Evolutionary conservation across 1,284 basidiomycete genomes (phyloP).

Genomic region (Pseudozyma sp.): DNA sequence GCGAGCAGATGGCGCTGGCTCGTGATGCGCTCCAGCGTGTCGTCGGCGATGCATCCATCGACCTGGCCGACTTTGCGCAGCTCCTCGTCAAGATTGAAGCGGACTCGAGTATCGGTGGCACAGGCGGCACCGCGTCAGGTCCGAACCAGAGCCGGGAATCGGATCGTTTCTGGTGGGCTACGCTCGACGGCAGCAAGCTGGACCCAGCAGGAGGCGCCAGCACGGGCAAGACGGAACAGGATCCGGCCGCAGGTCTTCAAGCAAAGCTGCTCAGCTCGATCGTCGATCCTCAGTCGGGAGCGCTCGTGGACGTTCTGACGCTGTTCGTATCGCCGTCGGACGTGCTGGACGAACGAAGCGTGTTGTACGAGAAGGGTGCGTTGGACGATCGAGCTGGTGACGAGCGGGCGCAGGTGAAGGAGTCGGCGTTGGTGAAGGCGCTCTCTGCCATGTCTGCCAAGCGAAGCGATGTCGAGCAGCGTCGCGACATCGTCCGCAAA

Average conservation of each 20-base stretch:
- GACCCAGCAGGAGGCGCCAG: background rate
- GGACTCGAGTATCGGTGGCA: conserved; percentile 2
- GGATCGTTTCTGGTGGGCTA: conserved; percentile 42
- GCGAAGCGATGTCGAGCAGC: conserved; percentile 9
- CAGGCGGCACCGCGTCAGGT: conserved; percentile 1
- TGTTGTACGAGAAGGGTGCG: conserved; percentile 27
- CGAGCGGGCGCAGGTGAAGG: background rate
- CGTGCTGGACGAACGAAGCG: conserved; percentile 35
- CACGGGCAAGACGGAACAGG: conserved; percentile 12
- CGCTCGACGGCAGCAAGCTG: conserved; percentile 10
- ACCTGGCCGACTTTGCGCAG: conserved; percentile 28
- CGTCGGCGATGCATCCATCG: conserved; percentile 17
- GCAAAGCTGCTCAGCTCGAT: conserved; percentile 28
- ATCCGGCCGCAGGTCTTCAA: conserved; percentile 5
- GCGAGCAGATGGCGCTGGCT: conserved; percentile 47
- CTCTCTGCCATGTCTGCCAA: conserved; percentile 35
- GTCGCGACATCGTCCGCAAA: conserved; percentile 37
- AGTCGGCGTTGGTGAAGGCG: conserved; percentile 10
- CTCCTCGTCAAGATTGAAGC: conserved; percentile 27
- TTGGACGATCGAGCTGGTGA: background rate
- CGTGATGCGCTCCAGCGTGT: conserved; percentile 29
- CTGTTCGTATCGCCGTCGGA: conserved; percentile 41
- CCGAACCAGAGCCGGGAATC: conserved; percentile 7
- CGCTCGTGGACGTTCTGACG: conserved; percentile 37
- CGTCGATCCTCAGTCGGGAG: conserved; percentile 29